A percentile compares a stretch with the other conserved stretches of the same genome.
Evolutionary conservation across 352 stramenopile species (phyloP).

Genomic region (Pythium dissimile): DNA sequence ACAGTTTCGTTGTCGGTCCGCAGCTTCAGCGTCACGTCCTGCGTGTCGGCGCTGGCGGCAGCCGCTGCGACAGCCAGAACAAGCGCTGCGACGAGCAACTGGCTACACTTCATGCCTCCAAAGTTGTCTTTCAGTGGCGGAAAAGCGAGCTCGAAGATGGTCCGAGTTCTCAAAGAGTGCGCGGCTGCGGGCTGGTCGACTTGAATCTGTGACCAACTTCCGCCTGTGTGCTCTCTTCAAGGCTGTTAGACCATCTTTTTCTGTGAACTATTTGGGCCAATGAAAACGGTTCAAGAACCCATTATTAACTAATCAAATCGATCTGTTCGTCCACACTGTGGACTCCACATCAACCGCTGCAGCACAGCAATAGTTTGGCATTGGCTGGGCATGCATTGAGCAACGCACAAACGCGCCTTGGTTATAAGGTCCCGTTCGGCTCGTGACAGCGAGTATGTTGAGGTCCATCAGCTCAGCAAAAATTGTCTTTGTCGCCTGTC

Average conservation of each 20-base stretch:
- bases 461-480: too few species aligned
- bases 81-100: neutral
- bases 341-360: conserved; percentile 20
- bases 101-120: neutral
- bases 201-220: conserved; percentile 15
- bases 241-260: conserved; percentile 1
- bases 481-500: conserved; percentile 40
- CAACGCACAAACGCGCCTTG: too few species aligned
- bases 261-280: conserved; percentile 1
- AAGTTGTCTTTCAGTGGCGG: neutral
- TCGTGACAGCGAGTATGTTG: too few species aligned
- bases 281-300: neutral
- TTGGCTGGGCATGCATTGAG: too few species aligned
- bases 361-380: too few species aligned
- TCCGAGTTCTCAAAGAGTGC: too few species aligned
- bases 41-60: neutral
- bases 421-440: too few species aligned
- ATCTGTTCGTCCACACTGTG: conserved; percentile 16
- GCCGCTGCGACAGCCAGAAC: neutral
- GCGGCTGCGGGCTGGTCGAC: neutral
- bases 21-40: conserved; percentile 6
- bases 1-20: neutral
- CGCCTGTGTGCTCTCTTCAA: too few species aligned
- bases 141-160: too few species aligned
- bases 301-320: conserved; percentile 11